These are phyloP conservation scores for Rutstroemia sp. DNA, from an alignment of 2,329 filamentous ascomycete species.

Conservation along the genomic window DNA sequence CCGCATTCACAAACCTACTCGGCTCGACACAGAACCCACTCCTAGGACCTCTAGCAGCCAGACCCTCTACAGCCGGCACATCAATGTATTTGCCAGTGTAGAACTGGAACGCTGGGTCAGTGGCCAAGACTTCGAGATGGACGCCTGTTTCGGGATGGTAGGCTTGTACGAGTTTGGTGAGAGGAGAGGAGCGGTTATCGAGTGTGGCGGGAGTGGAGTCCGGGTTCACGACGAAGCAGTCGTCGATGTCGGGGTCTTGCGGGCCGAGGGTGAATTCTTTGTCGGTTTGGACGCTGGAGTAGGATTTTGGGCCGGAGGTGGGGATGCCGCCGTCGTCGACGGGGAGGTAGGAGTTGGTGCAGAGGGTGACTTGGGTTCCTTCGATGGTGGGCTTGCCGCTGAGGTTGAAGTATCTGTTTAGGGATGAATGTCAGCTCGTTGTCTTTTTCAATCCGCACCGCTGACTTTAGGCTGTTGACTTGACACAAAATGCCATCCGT, in stretches of 20 bases:
- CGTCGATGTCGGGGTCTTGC: constrained; percentile 65
- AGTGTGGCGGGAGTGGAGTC: constrained; percentile 35
- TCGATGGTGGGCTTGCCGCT: constrained; percentile 48
- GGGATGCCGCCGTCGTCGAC: constrained; percentile 71
- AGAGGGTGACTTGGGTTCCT: constrained; percentile 52
- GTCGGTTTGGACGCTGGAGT: constrained; percentile 55
- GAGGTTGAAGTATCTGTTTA: constrained; percentile 55
- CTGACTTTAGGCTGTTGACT: too few species aligned
- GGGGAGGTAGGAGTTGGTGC: constrained; percentile 61
- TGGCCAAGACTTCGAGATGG: constrained; percentile 81
- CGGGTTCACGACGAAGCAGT: constrained; percentile 70
- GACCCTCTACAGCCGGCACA: constrained; percentile 57
- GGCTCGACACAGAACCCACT: constrained; percentile 90
- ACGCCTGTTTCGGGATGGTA: constrained; percentile 67
- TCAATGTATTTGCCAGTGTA: constrained; percentile 85
- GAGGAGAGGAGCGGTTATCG: constrained; percentile 46
- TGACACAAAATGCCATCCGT: too few species aligned
- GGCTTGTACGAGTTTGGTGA: constrained; percentile 63
- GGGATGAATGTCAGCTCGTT: background rate
- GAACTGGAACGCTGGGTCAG: constrained; percentile 94
- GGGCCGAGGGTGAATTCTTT: constrained; percentile 66
- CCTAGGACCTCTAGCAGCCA: constrained; percentile 57
- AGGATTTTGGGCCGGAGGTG: constrained; percentile 53
- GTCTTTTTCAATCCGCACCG: too few species aligned
- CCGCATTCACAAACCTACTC: constrained; percentile 81